Percentiles rank a stretch among this genome's conserved stretches.
Evolutionary conservation across 805 yeast genomes (phyloP).

Genomic region (Saccharomyces paradoxus): DNA sequence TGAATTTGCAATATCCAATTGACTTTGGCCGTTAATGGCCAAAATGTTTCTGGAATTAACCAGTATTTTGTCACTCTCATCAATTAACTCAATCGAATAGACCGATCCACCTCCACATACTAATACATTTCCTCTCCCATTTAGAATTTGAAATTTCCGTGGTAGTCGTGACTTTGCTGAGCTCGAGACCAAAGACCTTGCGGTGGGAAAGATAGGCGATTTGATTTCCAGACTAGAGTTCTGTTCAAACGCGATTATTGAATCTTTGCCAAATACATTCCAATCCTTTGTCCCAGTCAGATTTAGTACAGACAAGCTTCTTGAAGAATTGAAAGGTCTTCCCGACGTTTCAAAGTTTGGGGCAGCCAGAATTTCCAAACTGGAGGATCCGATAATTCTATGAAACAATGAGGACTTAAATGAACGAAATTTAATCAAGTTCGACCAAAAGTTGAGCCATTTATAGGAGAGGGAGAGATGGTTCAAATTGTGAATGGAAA

Average conservation of each 20-base stretch:
- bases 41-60: constrained; percentile 25
- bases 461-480: constrained; percentile 14
- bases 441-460: constrained; percentile 18
- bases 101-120: constrained; percentile 25
- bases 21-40: constrained; percentile 27
- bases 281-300: constrained; percentile 25
- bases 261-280: constrained; percentile 24
- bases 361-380: constrained; percentile 19
- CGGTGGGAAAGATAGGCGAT: constrained; percentile 4
- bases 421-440: constrained; percentile 13
- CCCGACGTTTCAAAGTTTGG: constrained; percentile 17
- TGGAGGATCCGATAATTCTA: constrained; percentile 9
- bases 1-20: constrained; percentile 20
- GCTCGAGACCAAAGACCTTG: constrained; percentile 1
- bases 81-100: constrained; percentile 22
- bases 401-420: constrained; percentile 17
- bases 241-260: constrained; percentile 25
- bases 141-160: constrained; percentile 16
- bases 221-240: constrained; percentile 21
- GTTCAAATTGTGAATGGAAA: constrained; percentile 17
- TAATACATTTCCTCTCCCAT: constrained; percentile 29
- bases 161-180: constrained; percentile 5
- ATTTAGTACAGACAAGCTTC: constrained; percentile 14
- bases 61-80: constrained; percentile 20
- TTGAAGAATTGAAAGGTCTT: background rate